phyloP scores from a whole-genome alignment of 345 rosid species.

The Ceriops tagal region DNA sequence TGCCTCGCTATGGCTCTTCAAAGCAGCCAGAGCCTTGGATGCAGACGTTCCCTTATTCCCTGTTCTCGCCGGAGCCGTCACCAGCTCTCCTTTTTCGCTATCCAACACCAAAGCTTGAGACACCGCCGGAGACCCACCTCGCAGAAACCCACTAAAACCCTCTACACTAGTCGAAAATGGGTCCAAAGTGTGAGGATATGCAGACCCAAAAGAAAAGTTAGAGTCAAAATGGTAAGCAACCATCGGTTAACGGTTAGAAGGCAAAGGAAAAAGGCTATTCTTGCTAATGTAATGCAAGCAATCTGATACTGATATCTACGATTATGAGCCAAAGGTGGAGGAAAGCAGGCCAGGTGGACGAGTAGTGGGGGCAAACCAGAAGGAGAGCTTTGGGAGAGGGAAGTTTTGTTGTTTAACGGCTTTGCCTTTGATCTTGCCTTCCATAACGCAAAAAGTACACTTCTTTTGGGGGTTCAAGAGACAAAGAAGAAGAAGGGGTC shows the following conservation, averaged over 20 bases:
- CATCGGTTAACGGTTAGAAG: slow-evolving; percentile 24
- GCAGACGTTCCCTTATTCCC: slow-evolving; percentile 25
- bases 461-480: slow-evolving; percentile 11
- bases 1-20: slow-evolving; percentile 55
- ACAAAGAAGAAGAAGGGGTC: background rate
- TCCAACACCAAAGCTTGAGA: slow-evolving; percentile 42
- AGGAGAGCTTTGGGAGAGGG: slow-evolving; percentile 56
- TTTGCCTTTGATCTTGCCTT: slow-evolving; percentile 19
- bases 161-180: slow-evolving; percentile 26
- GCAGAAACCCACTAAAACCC: slow-evolving; percentile 24
- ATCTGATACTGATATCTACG: background rate
- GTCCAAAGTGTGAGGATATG: slow-evolving; percentile 23
- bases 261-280: background rate
- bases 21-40: slow-evolving; percentile 41
- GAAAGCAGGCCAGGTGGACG: slow-evolving; percentile 56
- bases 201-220: slow-evolving; percentile 32
- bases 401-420: slow-evolving; percentile 44
- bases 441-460: slow-evolving; percentile 19
- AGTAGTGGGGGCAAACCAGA: slow-evolving; percentile 69
- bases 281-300: no score
- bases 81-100: slow-evolving; percentile 43
- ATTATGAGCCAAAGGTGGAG: slow-evolving; percentile 27
- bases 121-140: slow-evolving; percentile 27
- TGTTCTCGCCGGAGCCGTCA: slow-evolving; percentile 29
- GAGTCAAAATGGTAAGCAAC: slow-evolving; percentile 31